These are phyloP conservation scores for Candida neerlandica DNA, from an alignment of 1,139 yeast species.

Conservation along the genomic window DNA sequence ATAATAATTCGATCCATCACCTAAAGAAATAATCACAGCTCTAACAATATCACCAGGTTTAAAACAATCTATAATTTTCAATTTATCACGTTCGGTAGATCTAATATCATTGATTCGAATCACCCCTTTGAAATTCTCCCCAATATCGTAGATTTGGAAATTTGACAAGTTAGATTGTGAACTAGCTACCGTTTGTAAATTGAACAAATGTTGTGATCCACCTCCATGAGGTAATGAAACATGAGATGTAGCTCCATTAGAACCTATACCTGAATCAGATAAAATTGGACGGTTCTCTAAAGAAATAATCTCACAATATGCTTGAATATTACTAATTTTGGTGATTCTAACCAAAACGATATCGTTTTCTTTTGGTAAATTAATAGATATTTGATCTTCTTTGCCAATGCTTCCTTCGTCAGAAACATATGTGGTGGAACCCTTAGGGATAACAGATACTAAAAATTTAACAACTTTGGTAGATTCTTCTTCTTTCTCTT, in stretches of 20 bases:
- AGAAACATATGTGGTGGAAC: neutral
- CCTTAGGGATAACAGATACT: conserved; percentile 34
- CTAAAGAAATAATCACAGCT: conserved; percentile 79
- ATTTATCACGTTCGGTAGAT: conserved; percentile 87
- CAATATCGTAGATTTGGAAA: conserved; percentile 64
- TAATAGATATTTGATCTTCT: conserved; percentile 35
- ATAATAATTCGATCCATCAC: conserved; percentile 92
- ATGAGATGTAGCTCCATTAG: conserved; percentile 55
- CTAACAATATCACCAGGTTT: conserved; percentile 92
- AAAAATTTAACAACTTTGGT: conserved; percentile 17
- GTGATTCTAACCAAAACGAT: conserved; percentile 77
- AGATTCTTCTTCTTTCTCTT: neutral
- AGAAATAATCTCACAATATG: conserved; percentile 79
- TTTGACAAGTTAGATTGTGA: conserved; percentile 34
- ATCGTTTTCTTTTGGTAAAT: conserved; percentile 84
- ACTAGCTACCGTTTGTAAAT: conserved; percentile 50
- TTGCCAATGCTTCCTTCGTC: neutral
- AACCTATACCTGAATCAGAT: conserved; percentile 68
- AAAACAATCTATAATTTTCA: conserved; percentile 75
- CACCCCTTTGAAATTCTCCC: conserved; percentile 90
- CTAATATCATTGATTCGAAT: conserved; percentile 88
- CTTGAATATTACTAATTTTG: conserved; percentile 68
- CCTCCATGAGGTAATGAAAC: conserved; percentile 50
- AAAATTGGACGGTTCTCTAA: conserved; percentile 67
- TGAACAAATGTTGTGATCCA: conserved; percentile 50